phyloP scores from a whole-genome alignment of 2,329 filamentous ascomycete genomes.

The Trichophaea hybrida region DNA sequence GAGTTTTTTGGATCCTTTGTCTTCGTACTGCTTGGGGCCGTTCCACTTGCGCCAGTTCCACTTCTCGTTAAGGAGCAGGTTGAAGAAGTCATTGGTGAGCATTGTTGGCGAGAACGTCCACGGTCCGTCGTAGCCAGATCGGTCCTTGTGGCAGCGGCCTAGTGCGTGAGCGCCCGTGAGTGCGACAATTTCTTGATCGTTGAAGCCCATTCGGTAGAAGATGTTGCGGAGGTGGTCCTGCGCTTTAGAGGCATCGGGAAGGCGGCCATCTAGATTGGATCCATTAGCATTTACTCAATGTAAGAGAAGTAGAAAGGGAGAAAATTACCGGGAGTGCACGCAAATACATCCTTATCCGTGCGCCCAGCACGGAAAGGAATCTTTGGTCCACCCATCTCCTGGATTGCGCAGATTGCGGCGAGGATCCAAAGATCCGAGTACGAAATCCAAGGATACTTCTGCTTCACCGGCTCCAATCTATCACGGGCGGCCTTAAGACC shows the following conservation, averaged over 20 bases:
- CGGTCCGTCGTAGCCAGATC: constrained; percentile 74
- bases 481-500: constrained; percentile 74
- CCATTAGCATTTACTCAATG: neutral
- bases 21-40: constrained; percentile 79
- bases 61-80: constrained; percentile 75
- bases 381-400: constrained; percentile 83
- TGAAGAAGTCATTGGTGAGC: constrained; percentile 90
- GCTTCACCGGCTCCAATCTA: constrained; percentile 86
- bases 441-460: constrained; percentile 83
- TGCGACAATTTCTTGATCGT: constrained; percentile 91
- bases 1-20: constrained; percentile 69
- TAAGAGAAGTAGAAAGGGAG: neutral
- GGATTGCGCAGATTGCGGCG: constrained; percentile 66
- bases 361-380: constrained; percentile 85
- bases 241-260: constrained; percentile 67
- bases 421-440: constrained; percentile 98
- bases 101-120: constrained; percentile 89
- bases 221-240: constrained; percentile 74
- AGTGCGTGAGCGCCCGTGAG: constrained; percentile 74
- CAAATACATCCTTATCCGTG: constrained; percentile 58
- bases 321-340: constrained; percentile 55
- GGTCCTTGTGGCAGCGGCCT: constrained; percentile 53
- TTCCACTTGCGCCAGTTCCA: constrained; percentile 88
- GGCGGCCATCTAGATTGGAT: constrained; percentile 52
- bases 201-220: constrained; percentile 95